phyloP scores from a whole-genome alignment of 106 monocot genomes.

The Cymbidium sinense region DNA sequence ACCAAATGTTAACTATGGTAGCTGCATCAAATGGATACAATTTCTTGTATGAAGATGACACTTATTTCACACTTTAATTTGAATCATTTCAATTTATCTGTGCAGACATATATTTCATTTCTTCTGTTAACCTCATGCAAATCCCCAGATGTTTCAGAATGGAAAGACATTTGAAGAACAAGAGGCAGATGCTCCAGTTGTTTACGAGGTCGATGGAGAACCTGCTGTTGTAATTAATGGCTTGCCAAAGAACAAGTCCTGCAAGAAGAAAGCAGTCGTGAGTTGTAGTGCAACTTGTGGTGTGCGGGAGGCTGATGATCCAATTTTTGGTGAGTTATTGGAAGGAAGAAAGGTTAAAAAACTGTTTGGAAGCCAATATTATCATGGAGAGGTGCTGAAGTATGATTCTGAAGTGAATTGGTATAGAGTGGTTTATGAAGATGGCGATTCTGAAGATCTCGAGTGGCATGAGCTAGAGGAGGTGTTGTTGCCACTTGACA shows the following conservation, averaged over 20 bases:
- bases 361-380: conserved; percentile 52
- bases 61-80: too few relatives aligned
- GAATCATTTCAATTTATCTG: too few relatives aligned
- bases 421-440: conserved; percentile 81
- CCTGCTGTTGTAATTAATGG: conserved; percentile 72
- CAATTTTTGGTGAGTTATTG: conserved; percentile 62
- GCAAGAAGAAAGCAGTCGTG: not conserved
- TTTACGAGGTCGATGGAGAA: conserved; percentile 52
- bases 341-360: conserved; percentile 62
- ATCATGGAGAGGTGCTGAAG: conserved; percentile 49
- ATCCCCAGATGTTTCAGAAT: conserved; percentile 5
- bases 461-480: conserved; percentile 68
- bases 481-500: conserved; percentile 59
- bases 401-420: conserved; percentile 64
- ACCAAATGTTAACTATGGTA: too few relatives aligned
- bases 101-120: not conserved
- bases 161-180: conserved; percentile 10
- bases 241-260: conserved; percentile 26
- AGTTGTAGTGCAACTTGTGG: not conserved
- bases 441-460: conserved; percentile 71
- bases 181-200: conserved; percentile 17
- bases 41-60: too few relatives aligned
- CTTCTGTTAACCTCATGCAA: not conserved
- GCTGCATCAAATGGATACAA: too few relatives aligned
- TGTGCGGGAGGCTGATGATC: conserved; percentile 25